phyloP scores from a whole-genome alignment of 2,329 filamentous ascomycete genomes.

The Thermothelomyces thermophilus region DNA sequence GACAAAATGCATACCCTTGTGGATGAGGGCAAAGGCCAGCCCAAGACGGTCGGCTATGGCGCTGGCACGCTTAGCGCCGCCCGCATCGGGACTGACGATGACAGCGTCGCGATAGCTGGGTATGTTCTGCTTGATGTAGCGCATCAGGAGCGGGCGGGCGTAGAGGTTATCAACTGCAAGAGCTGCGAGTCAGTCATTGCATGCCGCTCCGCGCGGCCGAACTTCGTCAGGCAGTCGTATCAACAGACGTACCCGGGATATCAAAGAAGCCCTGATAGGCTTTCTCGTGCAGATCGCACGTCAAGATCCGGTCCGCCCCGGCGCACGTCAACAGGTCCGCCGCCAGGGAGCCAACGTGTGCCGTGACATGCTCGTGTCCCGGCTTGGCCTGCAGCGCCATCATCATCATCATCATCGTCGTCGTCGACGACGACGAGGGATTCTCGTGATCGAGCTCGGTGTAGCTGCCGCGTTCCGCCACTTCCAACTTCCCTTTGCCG shows the following conservation, averaged over 20 bases:
- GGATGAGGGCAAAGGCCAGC: constrained; percentile 93
- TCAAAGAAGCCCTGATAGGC: constrained; percentile 69
- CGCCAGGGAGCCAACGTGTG: constrained; percentile 89
- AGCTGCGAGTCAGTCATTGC: neutral
- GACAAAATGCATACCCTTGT: constrained; percentile 64
- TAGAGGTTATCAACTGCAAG: constrained; percentile 82
- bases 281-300: constrained; percentile 69
- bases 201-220: neutral
- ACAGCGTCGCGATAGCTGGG: constrained; percentile 80
- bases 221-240: neutral
- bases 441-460: constrained; percentile 62
- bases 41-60: constrained; percentile 92
- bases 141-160: constrained; percentile 65
- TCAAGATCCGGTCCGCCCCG: constrained; percentile 59
- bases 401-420: too few species aligned
- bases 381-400: constrained; percentile 68
- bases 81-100: constrained; percentile 92
- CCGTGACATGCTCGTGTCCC: constrained; percentile 97
- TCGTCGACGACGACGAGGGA: too few species aligned
- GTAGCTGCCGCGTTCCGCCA: constrained; percentile 29
- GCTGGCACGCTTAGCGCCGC: constrained; percentile 91
- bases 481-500: neutral
- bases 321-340: constrained; percentile 92
- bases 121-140: constrained; percentile 72
- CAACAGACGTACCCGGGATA: constrained; percentile 19